phyloP scores from a whole-genome alignment of 306 rosid genomes.

The Citrullus mucosospermus region DNA sequence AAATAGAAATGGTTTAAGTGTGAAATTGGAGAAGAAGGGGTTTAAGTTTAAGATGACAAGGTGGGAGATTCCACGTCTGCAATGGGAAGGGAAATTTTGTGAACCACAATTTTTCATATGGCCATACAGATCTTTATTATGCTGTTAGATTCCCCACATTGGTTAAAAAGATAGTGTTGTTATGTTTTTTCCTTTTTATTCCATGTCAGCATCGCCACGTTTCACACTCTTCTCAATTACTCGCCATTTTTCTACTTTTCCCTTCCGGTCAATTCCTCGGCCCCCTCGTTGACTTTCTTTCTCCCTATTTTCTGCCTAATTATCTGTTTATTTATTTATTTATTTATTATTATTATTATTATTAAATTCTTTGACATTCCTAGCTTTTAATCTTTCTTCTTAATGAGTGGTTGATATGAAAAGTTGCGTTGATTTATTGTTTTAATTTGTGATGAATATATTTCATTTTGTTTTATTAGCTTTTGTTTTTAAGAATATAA shows the following conservation, averaged over 20 bases:
- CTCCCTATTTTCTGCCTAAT: neutral
- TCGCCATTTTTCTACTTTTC: neutral
- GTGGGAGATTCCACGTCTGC: slow-evolving; percentile 47
- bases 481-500: neutral
- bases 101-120: slow-evolving; percentile 86
- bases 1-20: neutral
- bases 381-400: too few relatives aligned
- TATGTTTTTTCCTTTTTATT: slow-evolving; percentile 21
- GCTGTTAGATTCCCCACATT: slow-evolving; percentile 62
- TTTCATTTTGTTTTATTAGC: neutral
- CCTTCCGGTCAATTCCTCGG: slow-evolving; percentile 5
- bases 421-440: neutral
- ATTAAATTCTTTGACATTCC: too few relatives aligned
- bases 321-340: too few relatives aligned
- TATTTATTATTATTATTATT: too few relatives aligned
- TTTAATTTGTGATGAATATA: neutral
- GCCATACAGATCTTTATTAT: slow-evolving; percentile 52
- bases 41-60: slow-evolving; percentile 7
- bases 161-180: slow-evolving; percentile 47
- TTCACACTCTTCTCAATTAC: neutral
- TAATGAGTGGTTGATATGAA: neutral
- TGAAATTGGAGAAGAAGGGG: neutral
- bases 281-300: neutral
- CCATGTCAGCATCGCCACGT: slow-evolving; percentile 28
- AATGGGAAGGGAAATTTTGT: slow-evolving; percentile 11